A percentile compares a stretch with the other conserved stretches of the same genome.
These are phyloP conservation scores for Fusarium gaditjirri DNA, from an alignment of 2,329 filamentous ascomycete species.

Conservation along the genomic window DNA sequence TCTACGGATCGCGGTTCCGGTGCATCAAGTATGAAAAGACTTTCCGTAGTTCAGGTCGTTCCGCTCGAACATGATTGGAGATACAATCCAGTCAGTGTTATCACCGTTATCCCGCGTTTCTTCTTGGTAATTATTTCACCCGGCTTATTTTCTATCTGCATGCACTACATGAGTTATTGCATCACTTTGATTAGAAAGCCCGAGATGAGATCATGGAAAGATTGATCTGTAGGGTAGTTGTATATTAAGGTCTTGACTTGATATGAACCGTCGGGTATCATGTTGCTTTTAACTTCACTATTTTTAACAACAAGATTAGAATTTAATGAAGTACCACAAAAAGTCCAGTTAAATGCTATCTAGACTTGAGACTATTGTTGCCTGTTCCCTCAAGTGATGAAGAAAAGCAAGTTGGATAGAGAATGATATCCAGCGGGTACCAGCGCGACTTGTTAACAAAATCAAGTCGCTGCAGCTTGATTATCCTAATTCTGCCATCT, in stretches of 20 bases:
- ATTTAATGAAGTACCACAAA: accelerated
- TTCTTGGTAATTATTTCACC: background rate
- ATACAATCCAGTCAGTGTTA: no score
- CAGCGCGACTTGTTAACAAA: accelerated
- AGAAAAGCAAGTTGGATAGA: background rate
- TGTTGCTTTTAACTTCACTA: no score
- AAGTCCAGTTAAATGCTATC: no score
- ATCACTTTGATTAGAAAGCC: accelerated
- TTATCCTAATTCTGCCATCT: background rate
- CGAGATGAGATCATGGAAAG: background rate
- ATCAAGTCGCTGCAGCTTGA: background rate
- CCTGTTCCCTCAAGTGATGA: background rate
- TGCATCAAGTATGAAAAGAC: background rate
- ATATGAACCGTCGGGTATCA: background rate
- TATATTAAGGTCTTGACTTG: background rate
- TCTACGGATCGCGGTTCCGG: background rate
- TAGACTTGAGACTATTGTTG: background rate
- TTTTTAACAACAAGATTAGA: accelerated
- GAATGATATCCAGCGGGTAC: accelerated
- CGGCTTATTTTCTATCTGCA: background rate
- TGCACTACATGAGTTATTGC: background rate
- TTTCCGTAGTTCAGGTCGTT: background rate
- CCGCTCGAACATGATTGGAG: background rate
- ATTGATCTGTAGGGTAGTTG: background rate
- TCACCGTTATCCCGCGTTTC: background rate